Evolutionary conservation across 495 filamentous ascomycete species (phyloP).

Genomic region (Annulohypoxylon bovei): DNA sequence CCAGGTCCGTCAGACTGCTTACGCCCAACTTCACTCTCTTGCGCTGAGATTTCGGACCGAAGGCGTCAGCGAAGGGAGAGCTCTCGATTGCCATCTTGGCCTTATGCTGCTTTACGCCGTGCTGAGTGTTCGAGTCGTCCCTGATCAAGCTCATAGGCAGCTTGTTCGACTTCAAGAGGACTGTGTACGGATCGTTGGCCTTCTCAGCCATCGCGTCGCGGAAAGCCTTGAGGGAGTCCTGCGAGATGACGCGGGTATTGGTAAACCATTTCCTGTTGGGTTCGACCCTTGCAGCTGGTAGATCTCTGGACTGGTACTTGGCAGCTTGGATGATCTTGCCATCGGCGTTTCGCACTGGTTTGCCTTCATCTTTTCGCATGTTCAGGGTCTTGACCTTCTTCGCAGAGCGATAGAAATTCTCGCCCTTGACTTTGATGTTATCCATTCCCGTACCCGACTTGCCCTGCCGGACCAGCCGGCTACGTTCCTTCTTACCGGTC

Average conservation of each 20-base stretch:
- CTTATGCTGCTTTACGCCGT: conserved; percentile 88
- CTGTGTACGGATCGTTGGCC: conserved; percentile 88
- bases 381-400: conserved; percentile 89
- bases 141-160: conserved; percentile 81
- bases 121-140: conserved; percentile 69
- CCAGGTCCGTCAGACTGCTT: conserved; percentile 80
- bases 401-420: conserved; percentile 91
- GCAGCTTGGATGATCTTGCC: conserved; percentile 84
- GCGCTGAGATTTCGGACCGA: conserved; percentile 91
- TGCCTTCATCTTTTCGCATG: conserved; percentile 79
- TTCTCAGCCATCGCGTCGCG: conserved; percentile 92
- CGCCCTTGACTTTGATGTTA: conserved; percentile 92
- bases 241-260: conserved; percentile 68
- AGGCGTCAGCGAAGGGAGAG: conserved; percentile 85
- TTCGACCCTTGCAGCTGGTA: conserved; percentile 87
- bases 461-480: conserved; percentile 79
- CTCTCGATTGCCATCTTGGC: conserved; percentile 94
- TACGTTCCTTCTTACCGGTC: conserved; percentile 91
- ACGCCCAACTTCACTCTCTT: conserved; percentile 91
- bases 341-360: conserved; percentile 74
- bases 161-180: conserved; percentile 94
- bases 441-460: conserved; percentile 84
- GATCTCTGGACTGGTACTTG: conserved; percentile 76
- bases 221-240: conserved; percentile 76
- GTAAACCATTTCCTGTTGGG: conserved; percentile 85